Percentiles rank a stretch among this genome's conserved stretches.
These are phyloP conservation scores for Kodamaea nitidulidarum DNA, from an alignment of 805 yeast genomes.

Conservation along the genomic window DNA sequence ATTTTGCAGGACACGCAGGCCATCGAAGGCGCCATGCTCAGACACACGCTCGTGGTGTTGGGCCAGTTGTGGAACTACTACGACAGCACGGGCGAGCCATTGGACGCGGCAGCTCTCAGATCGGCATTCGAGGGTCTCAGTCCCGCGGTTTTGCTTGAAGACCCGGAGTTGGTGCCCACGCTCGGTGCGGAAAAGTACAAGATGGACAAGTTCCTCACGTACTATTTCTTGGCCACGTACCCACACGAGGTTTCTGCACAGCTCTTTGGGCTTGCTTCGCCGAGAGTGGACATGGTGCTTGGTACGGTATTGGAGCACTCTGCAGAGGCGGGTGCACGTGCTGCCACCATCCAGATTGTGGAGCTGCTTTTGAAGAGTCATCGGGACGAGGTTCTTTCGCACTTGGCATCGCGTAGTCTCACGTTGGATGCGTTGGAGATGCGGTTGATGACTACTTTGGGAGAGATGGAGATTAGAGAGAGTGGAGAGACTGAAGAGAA, in stretches of 20 bases:
- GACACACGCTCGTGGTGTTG: slow-evolving; percentile 36
- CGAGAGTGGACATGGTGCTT: slow-evolving; percentile 8
- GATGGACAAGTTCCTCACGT: slow-evolving; percentile 28
- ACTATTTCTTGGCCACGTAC: slow-evolving; percentile 25
- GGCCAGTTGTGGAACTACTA: slow-evolving; percentile 38
- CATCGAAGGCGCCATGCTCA: slow-evolving; percentile 18
- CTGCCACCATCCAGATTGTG: slow-evolving; percentile 16
- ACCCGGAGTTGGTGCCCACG: slow-evolving; percentile 7
- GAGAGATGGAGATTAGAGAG: slow-evolving; percentile 18
- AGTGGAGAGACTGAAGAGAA: slow-evolving; percentile 28
- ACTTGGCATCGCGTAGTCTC: slow-evolving; percentile 17
- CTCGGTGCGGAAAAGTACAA: slow-evolving; percentile 25
- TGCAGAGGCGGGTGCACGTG: slow-evolving; percentile 16
- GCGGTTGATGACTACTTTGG: slow-evolving; percentile 61
- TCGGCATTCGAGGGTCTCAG: slow-evolving; percentile 19
- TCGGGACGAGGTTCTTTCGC: slow-evolving; percentile 17
- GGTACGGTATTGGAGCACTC: slow-evolving; percentile 13
- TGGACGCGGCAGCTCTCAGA: slow-evolving; percentile 9
- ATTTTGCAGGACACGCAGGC: slow-evolving; percentile 25
- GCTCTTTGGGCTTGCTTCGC: neutral
- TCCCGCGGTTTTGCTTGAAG: slow-evolving; percentile 21
- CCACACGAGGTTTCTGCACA: slow-evolving; percentile 8
- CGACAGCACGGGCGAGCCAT: slow-evolving; percentile 13
- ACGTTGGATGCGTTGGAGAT: slow-evolving; percentile 43
- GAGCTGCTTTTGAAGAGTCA: slow-evolving; percentile 21